Percentiles rank a stretch among this genome's conserved stretches.
phyloP scores from a whole-genome alignment of 2,329 filamentous ascomycete species.

The Beauveria rudraprayagi region DNA sequence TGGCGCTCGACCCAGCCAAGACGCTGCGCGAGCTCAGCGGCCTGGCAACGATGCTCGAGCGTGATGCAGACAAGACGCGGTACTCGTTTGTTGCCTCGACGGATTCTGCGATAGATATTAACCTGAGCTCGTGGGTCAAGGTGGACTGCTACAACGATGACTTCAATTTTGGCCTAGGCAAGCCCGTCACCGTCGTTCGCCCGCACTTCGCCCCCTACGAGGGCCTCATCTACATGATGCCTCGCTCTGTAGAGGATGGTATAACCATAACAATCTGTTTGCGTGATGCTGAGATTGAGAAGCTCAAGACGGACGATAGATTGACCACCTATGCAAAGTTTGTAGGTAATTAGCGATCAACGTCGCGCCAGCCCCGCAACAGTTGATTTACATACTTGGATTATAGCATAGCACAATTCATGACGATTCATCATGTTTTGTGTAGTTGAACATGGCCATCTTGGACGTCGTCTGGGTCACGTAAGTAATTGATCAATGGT shows the following conservation, averaged over 20 bases:
- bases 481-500: no score
- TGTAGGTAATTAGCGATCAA: neutral
- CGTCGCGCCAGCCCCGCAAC: no score
- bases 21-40: conserved; percentile 29
- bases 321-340: neutral
- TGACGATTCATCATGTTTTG: no score
- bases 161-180: conserved; percentile 39
- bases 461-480: no score
- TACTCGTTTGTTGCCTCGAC: conserved; percentile 28
- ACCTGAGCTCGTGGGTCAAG: conserved; percentile 48
- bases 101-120: conserved; percentile 34
- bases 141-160: conserved; percentile 36
- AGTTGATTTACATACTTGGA: no score
- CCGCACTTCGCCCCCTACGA: conserved; percentile 38
- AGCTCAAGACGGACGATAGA: neutral
- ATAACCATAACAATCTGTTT: conserved; percentile 34
- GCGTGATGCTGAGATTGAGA: neutral
- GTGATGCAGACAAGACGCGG: conserved; percentile 25
- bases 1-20: conserved; percentile 27
- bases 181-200: conserved; percentile 37
- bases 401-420: no score
- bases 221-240: conserved; percentile 43
- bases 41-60: conserved; percentile 31
- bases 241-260: conserved; percentile 33
- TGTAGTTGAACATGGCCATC: no score